These are phyloP conservation scores for Saccharomyces hybrid DNA, from an alignment of 1,139 yeast species.

Conservation along the genomic window DNA sequence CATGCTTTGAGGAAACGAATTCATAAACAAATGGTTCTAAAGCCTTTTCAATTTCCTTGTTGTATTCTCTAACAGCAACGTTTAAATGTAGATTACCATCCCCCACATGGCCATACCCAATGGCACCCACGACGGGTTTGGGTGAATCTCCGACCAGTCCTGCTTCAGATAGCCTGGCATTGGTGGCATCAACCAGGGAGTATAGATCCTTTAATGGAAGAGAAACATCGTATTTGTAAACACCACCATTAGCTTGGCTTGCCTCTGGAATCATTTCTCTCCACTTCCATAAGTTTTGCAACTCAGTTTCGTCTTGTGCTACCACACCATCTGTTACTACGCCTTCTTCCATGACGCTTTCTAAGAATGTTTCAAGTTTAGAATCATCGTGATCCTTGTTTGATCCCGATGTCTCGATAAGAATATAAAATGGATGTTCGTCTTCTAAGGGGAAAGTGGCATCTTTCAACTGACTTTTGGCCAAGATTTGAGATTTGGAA, in stretches of 20 bases:
- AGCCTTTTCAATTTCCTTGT: constrained; percentile 62
- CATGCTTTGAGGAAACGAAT: constrained; percentile 68
- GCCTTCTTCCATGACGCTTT: constrained; percentile 75
- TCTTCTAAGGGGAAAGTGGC: constrained; percentile 69
- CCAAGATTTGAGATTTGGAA: constrained; percentile 38
- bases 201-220: constrained; percentile 74
- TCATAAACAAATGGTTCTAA: constrained; percentile 92
- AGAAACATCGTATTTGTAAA: constrained; percentile 91
- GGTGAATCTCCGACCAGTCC: constrained; percentile 56
- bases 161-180: constrained; percentile 47
- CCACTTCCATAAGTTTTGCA: constrained; percentile 80
- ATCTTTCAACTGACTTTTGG: constrained; percentile 34
- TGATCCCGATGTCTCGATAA: constrained; percentile 93
- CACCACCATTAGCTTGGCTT: constrained; percentile 79
- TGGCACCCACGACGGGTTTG: constrained; percentile 70
- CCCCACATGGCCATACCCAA: constrained; percentile 94
- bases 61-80: constrained; percentile 80
- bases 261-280: constrained; percentile 92
- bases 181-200: constrained; percentile 67
- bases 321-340: constrained; percentile 84
- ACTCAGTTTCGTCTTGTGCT: constrained; percentile 90
- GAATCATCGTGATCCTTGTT: constrained; percentile 78
- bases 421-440: constrained; percentile 74
- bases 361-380: constrained; percentile 72
- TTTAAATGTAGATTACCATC: constrained; percentile 92